phyloP scores from a whole-genome alignment of 192 early-diverging fungal species.

The Backusella australiensis region DNA sequence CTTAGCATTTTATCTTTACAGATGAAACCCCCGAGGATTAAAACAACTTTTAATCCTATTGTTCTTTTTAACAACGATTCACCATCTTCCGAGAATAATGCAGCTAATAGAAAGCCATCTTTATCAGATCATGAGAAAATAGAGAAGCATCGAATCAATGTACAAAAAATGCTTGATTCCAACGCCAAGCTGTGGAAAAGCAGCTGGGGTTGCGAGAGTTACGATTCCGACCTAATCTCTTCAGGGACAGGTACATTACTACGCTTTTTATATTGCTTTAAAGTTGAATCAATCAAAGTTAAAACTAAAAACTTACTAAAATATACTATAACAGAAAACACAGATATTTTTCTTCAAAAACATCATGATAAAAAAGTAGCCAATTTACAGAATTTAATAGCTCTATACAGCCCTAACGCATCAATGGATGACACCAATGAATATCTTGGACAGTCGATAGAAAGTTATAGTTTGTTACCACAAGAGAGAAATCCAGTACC shows the following conservation, averaged over 20 bases:
- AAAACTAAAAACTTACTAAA: background rate
- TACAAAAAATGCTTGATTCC: conserved; percentile 12
- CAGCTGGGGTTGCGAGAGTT: background rate
- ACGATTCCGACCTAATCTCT: background rate
- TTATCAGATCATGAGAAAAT: background rate
- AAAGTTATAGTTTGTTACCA: background rate
- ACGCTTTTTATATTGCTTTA: background rate
- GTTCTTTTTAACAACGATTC: background rate
- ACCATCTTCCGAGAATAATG: background rate
- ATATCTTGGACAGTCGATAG: background rate
- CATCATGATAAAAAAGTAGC: background rate
- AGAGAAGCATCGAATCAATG: conserved; percentile 11
- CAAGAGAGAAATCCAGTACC: background rate
- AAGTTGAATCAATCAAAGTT: background rate
- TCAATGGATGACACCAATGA: background rate
- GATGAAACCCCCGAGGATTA: background rate
- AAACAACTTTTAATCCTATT: background rate
- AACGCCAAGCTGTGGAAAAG: conserved; percentile 20
- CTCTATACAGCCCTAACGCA: background rate
- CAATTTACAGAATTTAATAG: background rate
- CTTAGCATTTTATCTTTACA: background rate
- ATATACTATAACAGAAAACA: background rate
- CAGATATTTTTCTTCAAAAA: background rate
- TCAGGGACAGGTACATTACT: conserved; percentile 3
- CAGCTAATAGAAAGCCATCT: background rate